These are phyloP conservation scores for Teratosphaeria viscida DNA, from an alignment of 2,329 filamentous ascomycete genomes.

Conservation along the genomic window DNA sequence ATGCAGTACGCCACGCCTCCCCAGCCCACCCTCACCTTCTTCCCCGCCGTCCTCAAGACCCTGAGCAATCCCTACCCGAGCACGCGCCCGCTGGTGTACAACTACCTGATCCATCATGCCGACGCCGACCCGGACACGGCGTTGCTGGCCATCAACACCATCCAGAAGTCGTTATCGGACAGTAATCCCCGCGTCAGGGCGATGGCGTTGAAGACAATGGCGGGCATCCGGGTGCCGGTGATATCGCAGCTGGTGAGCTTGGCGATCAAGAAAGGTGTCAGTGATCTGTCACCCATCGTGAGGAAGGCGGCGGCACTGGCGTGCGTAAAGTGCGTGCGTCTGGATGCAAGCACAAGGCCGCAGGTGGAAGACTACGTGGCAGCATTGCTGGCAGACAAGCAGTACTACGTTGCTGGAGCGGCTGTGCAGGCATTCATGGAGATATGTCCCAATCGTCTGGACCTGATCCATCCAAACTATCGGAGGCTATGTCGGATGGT, in stretches of 20 bases:
- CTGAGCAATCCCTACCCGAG: constrained; percentile 88
- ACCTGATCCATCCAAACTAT: constrained; percentile 87
- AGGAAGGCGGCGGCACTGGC: constrained; percentile 85
- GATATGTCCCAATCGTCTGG: constrained; percentile 75
- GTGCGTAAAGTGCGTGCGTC: constrained; percentile 87
- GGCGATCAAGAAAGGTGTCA: constrained; percentile 86
- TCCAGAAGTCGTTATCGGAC: constrained; percentile 94
- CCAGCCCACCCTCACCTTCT: constrained; percentile 81
- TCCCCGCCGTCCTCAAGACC: constrained; percentile 97
- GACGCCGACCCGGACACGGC: constrained; percentile 93
- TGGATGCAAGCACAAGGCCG: constrained; percentile 77
- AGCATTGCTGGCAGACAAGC: constrained; percentile 72
- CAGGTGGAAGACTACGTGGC: constrained; percentile 75
- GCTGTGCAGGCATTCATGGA: constrained; percentile 84
- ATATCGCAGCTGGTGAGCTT: constrained; percentile 96
- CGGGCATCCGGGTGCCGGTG: constrained; percentile 88
- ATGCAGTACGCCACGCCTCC: constrained; percentile 92
- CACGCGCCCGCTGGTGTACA: constrained; percentile 97
- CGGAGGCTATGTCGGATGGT: constrained; percentile 74
- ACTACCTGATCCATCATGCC: constrained; percentile 93
- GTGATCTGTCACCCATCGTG: constrained; percentile 90
- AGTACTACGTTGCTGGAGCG: constrained; percentile 93
- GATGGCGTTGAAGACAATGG: constrained; percentile 92
- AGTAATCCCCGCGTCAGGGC: constrained; percentile 81
- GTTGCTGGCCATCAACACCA: constrained; percentile 93